These are phyloP conservation scores for Magnolia kwangsiensis DNA, from an alignment of 164 flowering plant species.

Conservation along the genomic window DNA sequence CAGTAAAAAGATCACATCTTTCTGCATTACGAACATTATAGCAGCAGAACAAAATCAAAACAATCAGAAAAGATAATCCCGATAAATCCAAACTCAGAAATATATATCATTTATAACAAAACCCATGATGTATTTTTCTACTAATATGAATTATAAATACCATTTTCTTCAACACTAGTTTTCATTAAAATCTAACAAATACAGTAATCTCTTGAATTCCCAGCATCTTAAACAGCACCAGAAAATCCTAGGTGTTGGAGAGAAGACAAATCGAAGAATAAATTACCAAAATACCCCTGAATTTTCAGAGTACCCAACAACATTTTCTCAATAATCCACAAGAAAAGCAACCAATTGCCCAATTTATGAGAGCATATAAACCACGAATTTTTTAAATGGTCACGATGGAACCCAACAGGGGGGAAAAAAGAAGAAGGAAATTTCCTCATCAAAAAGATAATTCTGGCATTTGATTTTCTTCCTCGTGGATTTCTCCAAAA, in stretches of 20 bases:
- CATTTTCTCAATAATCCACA: background rate
- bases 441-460: background rate
- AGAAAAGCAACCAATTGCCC: background rate
- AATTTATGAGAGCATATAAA: background rate
- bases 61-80: background rate
- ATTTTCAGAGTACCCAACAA: too few species aligned
- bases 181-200: background rate
- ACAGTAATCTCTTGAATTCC: background rate
- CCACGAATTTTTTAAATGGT: background rate
- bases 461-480: background rate
- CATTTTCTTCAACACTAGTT: background rate
- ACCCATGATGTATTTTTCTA: background rate
- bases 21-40: conserved; percentile 23
- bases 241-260: background rate
- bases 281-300: background rate
- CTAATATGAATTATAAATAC: too few species aligned
- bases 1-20: conserved; percentile 68
- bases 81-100: background rate
- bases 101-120: background rate
- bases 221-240: too few species aligned
- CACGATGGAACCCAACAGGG: background rate
- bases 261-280: background rate
- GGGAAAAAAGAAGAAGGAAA: background rate
- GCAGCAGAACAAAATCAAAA: background rate
- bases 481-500: background rate